Evolutionary conservation across 768 basidiomycete species (phyloP).

Genomic region (Cytidiella melzeri): DNA sequence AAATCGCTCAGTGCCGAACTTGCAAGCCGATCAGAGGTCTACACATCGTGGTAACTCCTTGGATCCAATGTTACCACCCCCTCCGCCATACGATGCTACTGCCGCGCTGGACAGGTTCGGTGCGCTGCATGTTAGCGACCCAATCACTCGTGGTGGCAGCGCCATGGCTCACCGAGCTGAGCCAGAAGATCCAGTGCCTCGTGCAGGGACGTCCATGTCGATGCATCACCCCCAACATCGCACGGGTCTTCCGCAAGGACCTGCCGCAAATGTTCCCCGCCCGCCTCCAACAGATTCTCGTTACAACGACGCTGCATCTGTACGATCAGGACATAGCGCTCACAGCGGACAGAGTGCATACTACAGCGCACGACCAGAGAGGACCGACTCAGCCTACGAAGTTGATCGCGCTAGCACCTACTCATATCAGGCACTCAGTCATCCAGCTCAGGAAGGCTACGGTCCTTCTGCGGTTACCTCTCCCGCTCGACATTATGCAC

Average conservation of each 20-base stretch:
- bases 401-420: conserved; percentile 31
- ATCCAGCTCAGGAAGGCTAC: conserved; percentile 13
- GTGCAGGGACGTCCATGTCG: conserved; percentile 20
- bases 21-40: conserved; percentile 30
- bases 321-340: conserved; percentile 30
- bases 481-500: conserved; percentile 6
- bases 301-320: conserved; percentile 14
- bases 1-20: conserved; percentile 43
- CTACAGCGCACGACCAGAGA: conserved; percentile 17
- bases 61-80: conserved; percentile 21
- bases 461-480: conserved; percentile 2
- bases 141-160: conserved; percentile 48
- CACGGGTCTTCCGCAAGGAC: neutral
- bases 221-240: conserved; percentile 9
- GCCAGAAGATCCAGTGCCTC: conserved; percentile 34
- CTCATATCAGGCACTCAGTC: conserved; percentile 37
- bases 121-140: conserved; percentile 47
- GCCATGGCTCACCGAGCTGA: conserved; percentile 45
- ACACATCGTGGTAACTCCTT: conserved; percentile 18
- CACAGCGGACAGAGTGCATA: conserved; percentile 29
- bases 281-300: conserved; percentile 9
- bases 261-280: neutral
- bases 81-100: conserved; percentile 38
- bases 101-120: conserved; percentile 46
- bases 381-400: conserved; percentile 21